A percentile compares a stretch with the other conserved stretches of the same genome.
phyloP scores from a whole-genome alignment of 176 grass and related monocot species.

The Oryza brachyantha region DNA sequence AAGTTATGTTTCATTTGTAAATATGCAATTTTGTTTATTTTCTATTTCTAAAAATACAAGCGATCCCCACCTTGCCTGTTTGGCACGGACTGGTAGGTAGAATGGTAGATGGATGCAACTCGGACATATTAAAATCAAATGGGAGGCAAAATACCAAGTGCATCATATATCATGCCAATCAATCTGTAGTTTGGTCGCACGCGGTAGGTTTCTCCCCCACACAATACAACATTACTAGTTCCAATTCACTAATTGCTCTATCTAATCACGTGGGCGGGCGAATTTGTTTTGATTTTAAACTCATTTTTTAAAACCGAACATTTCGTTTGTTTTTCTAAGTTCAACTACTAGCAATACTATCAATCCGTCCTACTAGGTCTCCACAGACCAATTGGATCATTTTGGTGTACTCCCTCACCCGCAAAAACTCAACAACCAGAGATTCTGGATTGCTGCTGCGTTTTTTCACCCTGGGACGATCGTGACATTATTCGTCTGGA shows the following conservation, averaged over 20 bases:
- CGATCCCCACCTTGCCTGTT: slow-evolving; percentile 16
- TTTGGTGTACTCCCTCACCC: background rate
- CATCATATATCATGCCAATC: background rate
- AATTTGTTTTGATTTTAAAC: background rate
- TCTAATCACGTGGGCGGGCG: background rate
- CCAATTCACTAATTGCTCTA: background rate
- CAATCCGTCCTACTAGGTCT: background rate
- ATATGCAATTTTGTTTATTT: no score
- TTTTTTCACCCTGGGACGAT: background rate
- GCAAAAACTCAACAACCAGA: background rate
- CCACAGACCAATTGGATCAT: background rate
- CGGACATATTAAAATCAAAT: background rate
- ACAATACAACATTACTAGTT: background rate
- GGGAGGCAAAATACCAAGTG: background rate
- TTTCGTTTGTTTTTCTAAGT: background rate
- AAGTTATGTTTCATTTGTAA: no score
- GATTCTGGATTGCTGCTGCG: background rate
- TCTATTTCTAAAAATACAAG: no score
- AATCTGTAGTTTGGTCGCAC: background rate
- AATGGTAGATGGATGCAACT: background rate
- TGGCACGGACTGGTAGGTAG: slow-evolving; percentile 16
- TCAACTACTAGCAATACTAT: background rate
- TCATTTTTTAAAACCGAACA: background rate
- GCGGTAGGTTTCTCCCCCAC: background rate
- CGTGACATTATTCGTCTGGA: background rate